Evolutionary conservation across 176 grass and related monocot species (phyloP), one percentile per base, ranked within the genome.

Genomic region (Poa pratensis): DNA sequence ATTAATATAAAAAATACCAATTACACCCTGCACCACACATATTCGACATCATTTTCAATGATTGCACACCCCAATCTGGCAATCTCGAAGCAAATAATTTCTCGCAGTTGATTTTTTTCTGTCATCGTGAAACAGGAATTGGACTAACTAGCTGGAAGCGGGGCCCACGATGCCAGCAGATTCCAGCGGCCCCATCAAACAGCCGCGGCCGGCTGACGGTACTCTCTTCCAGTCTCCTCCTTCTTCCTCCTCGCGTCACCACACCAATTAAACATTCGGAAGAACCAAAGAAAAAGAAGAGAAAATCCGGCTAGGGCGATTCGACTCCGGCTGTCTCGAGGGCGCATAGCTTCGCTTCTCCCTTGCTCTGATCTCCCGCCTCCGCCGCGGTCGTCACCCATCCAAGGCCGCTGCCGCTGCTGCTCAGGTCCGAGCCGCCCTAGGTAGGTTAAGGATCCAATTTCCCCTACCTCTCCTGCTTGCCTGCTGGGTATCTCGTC

Each of bases 221-320:
- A 23, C n/a, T 23, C 23, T 60, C 26, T 24, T 22, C 12, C 6
- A 3, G 35, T 37, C 35, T 37, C 3, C 35, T 23, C 26, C 71
- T 70, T 69, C 66, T 9, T 70, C 67, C 45, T 73, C 69, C 69
- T 49, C 22, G 3, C 42, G 42, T 70, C 67, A 1, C 43, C 43
- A 9, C 42, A 46, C n/a, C 8, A 49, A 73, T 48, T 73, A 48
- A 73, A 45, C 42, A 73, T 7, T 7, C 6, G 43, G 70, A 17
- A 45, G 13, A 13, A 73, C 32, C 61, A 9, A 68, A 68, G 22
- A n/a, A 43, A 43, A 60, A 45, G 43, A 45, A 48, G 9, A 62
- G 2, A 73, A 73, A 73, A 73, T 73, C 69, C 4, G 69, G 43
- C 22, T 9, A 42, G 43, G 70, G 42, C 76, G 76, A 78, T 61